These are phyloP conservation scores for Fusarium sulawesiense DNA, from an alignment of 2,329 filamentous ascomycete genomes.

Conservation along the genomic window DNA sequence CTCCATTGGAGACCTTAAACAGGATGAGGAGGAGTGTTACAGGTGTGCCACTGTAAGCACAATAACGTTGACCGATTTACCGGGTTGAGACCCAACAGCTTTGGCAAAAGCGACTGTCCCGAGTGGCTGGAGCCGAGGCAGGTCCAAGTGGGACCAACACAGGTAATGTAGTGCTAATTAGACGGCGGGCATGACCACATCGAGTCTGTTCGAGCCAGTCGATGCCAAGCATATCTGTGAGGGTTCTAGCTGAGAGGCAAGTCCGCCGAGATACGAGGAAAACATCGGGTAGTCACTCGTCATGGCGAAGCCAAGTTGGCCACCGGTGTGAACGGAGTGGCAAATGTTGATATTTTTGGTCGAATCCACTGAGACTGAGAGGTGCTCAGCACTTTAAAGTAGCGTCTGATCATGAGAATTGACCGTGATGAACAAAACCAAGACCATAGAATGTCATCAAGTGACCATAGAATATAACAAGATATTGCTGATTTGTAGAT, in stretches of 20 bases:
- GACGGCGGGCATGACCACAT: background rate
- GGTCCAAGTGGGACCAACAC: background rate
- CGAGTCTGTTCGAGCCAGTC: background rate
- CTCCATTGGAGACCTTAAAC: background rate
- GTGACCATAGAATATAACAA: background rate
- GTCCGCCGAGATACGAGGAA: background rate
- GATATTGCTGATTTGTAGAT: no score
- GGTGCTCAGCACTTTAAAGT: background rate
- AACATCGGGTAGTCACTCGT: background rate
- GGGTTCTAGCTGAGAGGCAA: constrained; percentile 1
- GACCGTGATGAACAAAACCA: background rate
- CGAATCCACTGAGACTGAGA: background rate
- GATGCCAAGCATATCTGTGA: background rate
- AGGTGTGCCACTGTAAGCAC: constrained; percentile 2
- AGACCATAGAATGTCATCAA: background rate
- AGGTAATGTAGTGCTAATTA: background rate
- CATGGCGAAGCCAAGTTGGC: background rate
- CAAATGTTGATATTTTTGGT: background rate
- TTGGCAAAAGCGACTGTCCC: constrained; percentile 12
- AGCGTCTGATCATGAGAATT: background rate
- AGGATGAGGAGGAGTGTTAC: background rate
- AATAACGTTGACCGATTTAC: constrained; percentile 9
- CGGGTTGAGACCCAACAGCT: background rate
- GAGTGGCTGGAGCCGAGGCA: constrained; percentile 28
- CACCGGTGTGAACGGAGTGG: constrained; percentile 1